Conservation (phyloP, 768 basidiomycete species). For the Tricholoma matsutake region DNA sequence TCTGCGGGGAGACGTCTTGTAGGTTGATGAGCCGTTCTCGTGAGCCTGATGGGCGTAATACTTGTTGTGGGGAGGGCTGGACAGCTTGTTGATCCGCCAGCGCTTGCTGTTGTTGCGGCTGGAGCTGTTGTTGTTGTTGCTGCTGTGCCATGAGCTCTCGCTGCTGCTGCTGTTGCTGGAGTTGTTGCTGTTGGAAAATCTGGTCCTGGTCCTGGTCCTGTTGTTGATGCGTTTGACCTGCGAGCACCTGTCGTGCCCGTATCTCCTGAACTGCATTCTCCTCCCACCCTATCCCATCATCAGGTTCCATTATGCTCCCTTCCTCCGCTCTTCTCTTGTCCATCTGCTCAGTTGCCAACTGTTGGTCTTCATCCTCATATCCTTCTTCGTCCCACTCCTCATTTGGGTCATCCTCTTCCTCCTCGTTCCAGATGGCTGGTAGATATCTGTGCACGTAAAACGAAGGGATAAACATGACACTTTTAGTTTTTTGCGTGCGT, state of each 20-base stretch:
- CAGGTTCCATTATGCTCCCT: conserved; percentile 57
- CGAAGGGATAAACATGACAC: conserved; percentile 71
- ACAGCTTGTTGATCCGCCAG: conserved; percentile 26
- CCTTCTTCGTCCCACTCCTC: conserved; percentile 66
- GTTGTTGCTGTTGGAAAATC: conserved; percentile 31
- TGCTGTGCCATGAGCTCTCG: conserved; percentile 31
- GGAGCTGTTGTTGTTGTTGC: conserved; percentile 9
- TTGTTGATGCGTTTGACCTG: conserved; percentile 31
- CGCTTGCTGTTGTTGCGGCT: conserved; percentile 21
- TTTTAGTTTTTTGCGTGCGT: conserved; percentile 35
- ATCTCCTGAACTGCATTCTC: conserved; percentile 58
- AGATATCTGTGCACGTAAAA: conserved; percentile 72
- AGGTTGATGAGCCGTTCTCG: conserved; percentile 42
- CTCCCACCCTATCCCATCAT: conserved; percentile 90
- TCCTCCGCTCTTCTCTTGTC: conserved; percentile 34
- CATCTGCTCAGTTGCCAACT: conserved; percentile 53
- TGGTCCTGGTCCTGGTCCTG: conserved; percentile 25
- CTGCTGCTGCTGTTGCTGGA: conserved; percentile 31
- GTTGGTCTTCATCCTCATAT: conserved; percentile 68
- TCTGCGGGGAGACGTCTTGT: not conserved
- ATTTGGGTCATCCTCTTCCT: conserved; percentile 63
- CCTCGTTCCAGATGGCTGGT: conserved; percentile 81
- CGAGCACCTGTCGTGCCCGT: conserved; percentile 30
- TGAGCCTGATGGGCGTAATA: conserved; percentile 42
- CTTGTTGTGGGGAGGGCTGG: conserved; percentile 18